Evolutionary conservation across 768 basidiomycete genomes (phyloP).

Genomic region (Porpolomopsis calyptriformis): DNA sequence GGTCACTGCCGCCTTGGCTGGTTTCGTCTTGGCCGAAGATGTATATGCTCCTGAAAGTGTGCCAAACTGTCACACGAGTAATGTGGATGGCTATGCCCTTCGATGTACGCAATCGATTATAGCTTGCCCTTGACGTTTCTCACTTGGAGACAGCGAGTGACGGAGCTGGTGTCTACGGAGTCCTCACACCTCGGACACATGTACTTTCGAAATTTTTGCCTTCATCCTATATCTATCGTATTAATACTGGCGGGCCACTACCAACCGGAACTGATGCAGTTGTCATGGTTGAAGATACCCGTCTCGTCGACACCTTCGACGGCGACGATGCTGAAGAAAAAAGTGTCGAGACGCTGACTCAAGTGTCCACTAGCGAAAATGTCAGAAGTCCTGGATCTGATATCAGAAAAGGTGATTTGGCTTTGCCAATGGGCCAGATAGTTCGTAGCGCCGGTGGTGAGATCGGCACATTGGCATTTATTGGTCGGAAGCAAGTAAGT

Average conservation of each 20-base stretch:
- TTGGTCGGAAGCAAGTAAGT: conserved; percentile 60
- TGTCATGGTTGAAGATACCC: conserved; percentile 91
- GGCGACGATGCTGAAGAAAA: conserved; percentile 32
- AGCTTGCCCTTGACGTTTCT: not conserved
- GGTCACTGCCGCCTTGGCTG: conserved; percentile 52
- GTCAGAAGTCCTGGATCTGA: conserved; percentile 68
- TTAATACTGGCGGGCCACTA: conserved; percentile 81
- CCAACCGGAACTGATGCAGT: conserved; percentile 68
- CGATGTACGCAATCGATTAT: conserved; percentile 36
- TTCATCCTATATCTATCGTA: conserved; percentile 48
- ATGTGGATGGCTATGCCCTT: conserved; percentile 83
- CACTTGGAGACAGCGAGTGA: conserved; percentile 40
- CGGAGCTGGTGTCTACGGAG: conserved; percentile 53
- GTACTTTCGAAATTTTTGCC: conserved; percentile 37
- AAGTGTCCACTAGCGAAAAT: conserved; percentile 58
- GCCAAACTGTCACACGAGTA: conserved; percentile 60
- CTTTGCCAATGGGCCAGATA: conserved; percentile 49
- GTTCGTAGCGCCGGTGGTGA: conserved; percentile 67
- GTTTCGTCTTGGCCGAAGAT: conserved; percentile 67
- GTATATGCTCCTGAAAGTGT: conserved; percentile 55
- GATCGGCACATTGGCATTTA: conserved; percentile 70
- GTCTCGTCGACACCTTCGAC: conserved; percentile 45
- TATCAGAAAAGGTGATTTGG: conserved; percentile 54
- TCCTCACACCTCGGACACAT: conserved; percentile 50
- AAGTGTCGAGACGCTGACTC: conserved; percentile 56